phyloP scores from a whole-genome alignment of 202 grass and related monocot species.

The Schoenoplectus triqueter region DNA sequence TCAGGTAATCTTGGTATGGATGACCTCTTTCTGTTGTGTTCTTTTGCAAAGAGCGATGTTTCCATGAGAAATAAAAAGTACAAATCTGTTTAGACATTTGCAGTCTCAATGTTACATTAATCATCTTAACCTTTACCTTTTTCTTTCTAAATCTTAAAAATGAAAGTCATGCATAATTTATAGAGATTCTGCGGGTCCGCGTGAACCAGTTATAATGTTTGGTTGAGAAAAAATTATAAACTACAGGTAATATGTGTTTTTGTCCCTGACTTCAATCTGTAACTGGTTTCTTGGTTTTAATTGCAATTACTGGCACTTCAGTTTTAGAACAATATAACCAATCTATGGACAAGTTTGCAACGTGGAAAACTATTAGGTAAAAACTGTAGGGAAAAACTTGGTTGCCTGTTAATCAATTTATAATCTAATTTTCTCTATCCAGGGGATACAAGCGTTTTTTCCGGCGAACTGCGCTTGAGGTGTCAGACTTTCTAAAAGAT shows the following conservation, averaged over 20 bases:
- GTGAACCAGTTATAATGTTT: not conserved
- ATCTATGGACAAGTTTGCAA: not conserved
- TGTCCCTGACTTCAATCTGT: not conserved
- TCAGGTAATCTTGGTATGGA: not conserved
- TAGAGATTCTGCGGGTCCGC: not conserved
- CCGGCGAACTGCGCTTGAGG: conserved; percentile 71
- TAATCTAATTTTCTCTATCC: conserved; percentile 41
- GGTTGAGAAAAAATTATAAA: not conserved
- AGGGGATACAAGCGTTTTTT: conserved; percentile 99
- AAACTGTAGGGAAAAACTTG: conserved; percentile 8
- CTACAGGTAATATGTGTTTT: not conserved
- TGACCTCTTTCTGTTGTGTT: not conserved
- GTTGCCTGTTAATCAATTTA: conserved; percentile 18
- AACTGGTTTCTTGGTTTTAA: not conserved
- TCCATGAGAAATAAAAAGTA: not conserved
- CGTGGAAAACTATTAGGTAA: not conserved
- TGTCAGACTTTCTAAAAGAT: conserved; percentile 91
- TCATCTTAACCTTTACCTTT: not conserved
- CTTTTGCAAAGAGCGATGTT: not conserved
- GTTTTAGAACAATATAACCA: not conserved
- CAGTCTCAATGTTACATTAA: conserved; percentile 2
- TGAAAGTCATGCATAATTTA: not conserved
- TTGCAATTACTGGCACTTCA: not conserved
- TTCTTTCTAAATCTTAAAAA: not conserved
- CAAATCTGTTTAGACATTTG: not conserved